Evolutionary conservation across 768 basidiomycete species (phyloP).

Genomic region (Lyophyllum shimeji): DNA sequence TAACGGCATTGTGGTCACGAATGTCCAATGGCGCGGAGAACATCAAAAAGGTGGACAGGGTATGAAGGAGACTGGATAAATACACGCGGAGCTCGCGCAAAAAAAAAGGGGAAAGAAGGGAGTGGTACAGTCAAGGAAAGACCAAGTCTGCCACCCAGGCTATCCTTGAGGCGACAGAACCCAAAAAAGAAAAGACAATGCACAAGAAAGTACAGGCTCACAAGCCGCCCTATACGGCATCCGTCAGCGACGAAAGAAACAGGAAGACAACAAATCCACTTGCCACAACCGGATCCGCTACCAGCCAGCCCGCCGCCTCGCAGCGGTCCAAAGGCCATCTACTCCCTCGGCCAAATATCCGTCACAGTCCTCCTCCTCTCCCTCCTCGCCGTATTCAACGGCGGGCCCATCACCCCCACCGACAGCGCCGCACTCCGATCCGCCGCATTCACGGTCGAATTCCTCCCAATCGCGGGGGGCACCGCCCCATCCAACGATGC

Average conservation of each 20-base stretch:
- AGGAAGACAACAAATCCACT: neutral
- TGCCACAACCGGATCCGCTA: no score
- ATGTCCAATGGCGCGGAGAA: neutral
- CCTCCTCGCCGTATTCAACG: slow-evolving; percentile 23
- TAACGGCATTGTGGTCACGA: neutral
- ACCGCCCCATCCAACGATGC: slow-evolving; percentile 43
- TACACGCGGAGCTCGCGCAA: slow-evolving; percentile 6
- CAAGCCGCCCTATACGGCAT: no score
- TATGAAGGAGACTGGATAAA: slow-evolving; percentile 12
- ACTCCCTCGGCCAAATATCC: slow-evolving; percentile 39
- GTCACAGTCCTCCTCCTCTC: slow-evolving; percentile 45
- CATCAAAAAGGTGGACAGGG: slow-evolving; percentile 7
- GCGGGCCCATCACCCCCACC: slow-evolving; percentile 8
- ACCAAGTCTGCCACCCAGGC: neutral
- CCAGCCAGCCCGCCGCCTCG: neutral
- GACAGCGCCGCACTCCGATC: slow-evolving; percentile 39
- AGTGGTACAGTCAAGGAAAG: neutral
- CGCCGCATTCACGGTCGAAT: slow-evolving; percentile 32
- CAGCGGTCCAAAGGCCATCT: neutral
- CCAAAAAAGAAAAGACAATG: no score
- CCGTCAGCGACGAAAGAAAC: neutral
- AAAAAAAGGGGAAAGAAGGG: neutral
- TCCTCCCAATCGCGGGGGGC: slow-evolving; percentile 22
- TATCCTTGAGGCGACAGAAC: neutral
- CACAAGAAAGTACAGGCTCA: no score